Evolutionary conservation across 2,329 filamentous ascomycete species (phyloP), one percentile per base, ranked within the genome.

Genomic region (Metarhizium anisopliae): DNA sequence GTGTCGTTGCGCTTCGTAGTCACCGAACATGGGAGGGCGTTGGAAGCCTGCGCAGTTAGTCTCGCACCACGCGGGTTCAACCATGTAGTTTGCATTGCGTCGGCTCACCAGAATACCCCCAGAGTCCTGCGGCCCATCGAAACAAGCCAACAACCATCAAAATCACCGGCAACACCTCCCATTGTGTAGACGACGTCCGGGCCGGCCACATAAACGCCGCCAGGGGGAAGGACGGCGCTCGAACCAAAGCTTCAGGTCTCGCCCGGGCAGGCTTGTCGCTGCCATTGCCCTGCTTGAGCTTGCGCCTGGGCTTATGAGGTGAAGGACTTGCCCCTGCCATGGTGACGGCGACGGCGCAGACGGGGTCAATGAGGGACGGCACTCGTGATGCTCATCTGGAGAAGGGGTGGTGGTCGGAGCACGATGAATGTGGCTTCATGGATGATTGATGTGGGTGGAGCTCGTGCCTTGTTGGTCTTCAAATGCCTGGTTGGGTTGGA

Each of bases 1-100:
- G 72, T 99, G 94, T 64, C 94, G 79, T 71, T 99, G 94, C 3
- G 95, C 94, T 75, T 99, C 94, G 73, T 96, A 99, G 72, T 99
- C 94, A 61, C 94, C 94, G 67, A 92, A 89, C 84, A 96, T 91
- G 6, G 94, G 94, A 40, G 92, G 92, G 58, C 82, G 83, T 57
- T 86, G 77, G 66, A 86, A 89, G 55, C 93, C 89, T 91, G 14
- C 16, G n/a, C 35, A 50, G 36, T 51, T 29, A 55, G 36, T 36
- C 25, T 18, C 56, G 32, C 2, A 16, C n/a, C 3, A 38, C 6
- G 7, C 20, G 1, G 10, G 54, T 16, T 10, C 18, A 50, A 14
- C 29, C 10, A 14, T 10, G 8, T 5, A 40, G 11, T 40, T 5
- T 16, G 38, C 14, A 11, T 40, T 40, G 54, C 16, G 53, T 64